Base-by-base conservation (phyloP, 78 protist species). In the Planoprotostelium fungivorum region DNA sequence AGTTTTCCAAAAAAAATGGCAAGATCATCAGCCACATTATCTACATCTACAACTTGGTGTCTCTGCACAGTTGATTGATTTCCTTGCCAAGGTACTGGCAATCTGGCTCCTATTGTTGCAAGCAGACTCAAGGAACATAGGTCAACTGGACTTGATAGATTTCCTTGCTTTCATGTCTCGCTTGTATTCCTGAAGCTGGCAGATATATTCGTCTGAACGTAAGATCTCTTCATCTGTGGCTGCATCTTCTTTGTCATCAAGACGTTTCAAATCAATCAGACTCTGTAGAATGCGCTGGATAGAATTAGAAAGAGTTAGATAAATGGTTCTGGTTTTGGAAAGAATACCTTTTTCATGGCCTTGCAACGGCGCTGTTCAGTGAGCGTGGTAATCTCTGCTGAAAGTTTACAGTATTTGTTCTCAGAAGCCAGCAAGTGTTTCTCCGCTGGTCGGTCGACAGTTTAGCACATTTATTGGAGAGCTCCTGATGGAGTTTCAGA, bases 31-130 rank as follows among this genome's bases (percentile, higher is more conserved):
- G 73, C 73, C 73, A 51, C 73, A 51, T 51, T 51, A 51, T 51
- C 73, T 51, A 51, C 73, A 51, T 51, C 73, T 51, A 51, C 73
- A 51, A 51, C 73, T 51, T 51, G 73, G 73, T 51, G 73, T 51
- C 73, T 51, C 73, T 51, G 73, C 5, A 16, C 73, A 16, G 5
- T 16, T 16, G 16, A 16, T 51, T 51, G 73, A 51, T 51, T 51
- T 51, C 73, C 73, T 51, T 51, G 73, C 73, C 73, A 51, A 51
- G 73, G 73, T 51, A 51, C 73, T 51, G 73, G 73, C 73, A 51
- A 51, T 51, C 73, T 51, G 73, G 73, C 73, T 51, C 73, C 73
- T 51, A 51, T 51, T 16, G 73, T 51, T 51, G 73, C 73, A 16
- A 51, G 73, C 73, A 51, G 73, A 51, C 73, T 51, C 73, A 51